Evolutionary conservation across 306 rosid genomes (phyloP), one percentile per base, ranked within the genome.

Genomic region (Quercus agrifolia): DNA sequence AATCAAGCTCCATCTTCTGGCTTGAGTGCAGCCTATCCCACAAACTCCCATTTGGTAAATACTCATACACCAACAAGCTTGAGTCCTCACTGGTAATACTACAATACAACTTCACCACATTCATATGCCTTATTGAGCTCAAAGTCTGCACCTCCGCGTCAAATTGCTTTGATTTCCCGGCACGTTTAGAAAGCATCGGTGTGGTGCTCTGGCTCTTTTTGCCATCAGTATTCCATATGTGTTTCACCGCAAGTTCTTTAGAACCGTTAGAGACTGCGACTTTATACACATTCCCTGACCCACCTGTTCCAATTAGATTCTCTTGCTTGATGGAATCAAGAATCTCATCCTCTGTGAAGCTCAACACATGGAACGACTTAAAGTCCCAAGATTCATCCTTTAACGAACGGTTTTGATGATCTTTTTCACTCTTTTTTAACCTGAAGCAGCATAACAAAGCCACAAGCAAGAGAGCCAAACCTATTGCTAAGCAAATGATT

Each of bases 41-140:
- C 77, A 96, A 78, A 74, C 97, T 90, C 21, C 99, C 98, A 52
- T 96, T 93, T 0, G 94, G 93, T 75, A 96, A 67, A 69, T 88
- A 96, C 71, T 96, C 99, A 30, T 93, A 96, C 14, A 96, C 99
- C 91, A 96, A 72, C 79, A 96, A 56, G 81, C 92, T 96, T 0
- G 99, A 96, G 27, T 93, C 99, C 80, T 93, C 93, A 6, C 99
- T 91, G 0, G 99, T 93, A 23, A 96, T 91, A 55, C 99, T 96
- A 64, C 99, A 91, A 52, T 83, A 96, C 68, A 96, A 73, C 85
- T 96, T 96, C 84, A 96, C 99, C 82, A 96, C 99, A 68, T 96
- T 96, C 63, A 93, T 96, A 13, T 96, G 99, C 83, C 99, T 81
- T 38, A 96, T 88, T 0, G 98, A 91, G 84, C 99, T 96, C 76